Conservation (phyloP, 108 stramenopile genomes). For the Conticribra guillardii region DNA sequence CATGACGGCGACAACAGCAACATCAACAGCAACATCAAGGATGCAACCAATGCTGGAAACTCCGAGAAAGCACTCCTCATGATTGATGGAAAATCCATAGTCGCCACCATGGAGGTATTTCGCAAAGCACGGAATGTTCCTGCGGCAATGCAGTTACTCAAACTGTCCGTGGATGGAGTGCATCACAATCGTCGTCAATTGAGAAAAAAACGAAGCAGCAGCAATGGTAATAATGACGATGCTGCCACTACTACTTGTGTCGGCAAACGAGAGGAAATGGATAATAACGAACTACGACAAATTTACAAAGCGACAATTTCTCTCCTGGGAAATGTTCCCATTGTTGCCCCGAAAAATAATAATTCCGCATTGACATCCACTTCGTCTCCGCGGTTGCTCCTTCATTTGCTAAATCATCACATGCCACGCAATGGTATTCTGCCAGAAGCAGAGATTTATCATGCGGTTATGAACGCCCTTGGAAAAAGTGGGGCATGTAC, state of each 20-base stretch:
- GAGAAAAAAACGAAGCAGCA: neutral
- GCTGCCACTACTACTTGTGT: neutral
- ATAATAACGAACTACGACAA: slow-evolving; percentile 34
- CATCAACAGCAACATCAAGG: neutral
- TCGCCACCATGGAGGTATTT: slow-evolving; percentile 32
- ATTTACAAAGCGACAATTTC: slow-evolving; percentile 44
- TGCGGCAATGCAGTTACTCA: slow-evolving; percentile 23
- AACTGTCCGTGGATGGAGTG: slow-evolving; percentile 31
- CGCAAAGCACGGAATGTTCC: slow-evolving; percentile 17
- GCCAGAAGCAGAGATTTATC: slow-evolving; percentile 38
- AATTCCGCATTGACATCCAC: no score
- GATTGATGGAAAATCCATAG: slow-evolving; percentile 41
- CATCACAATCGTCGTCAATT: slow-evolving; percentile 19
- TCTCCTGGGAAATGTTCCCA: slow-evolving; percentile 16
- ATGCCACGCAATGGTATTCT: slow-evolving; percentile 26
- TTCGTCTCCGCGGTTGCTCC: slow-evolving; percentile 2
- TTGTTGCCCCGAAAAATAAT: neutral
- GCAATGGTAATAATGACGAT: neutral
- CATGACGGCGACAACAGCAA: neutral
- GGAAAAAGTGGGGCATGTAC: slow-evolving; percentile 19
- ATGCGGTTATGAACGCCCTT: slow-evolving; percentile 29
- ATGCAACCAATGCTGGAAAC: neutral
- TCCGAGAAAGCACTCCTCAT: neutral
- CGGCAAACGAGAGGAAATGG: neutral
- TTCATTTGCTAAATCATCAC: slow-evolving; percentile 26